Percentiles rank a stretch among this genome's conserved stretches.
Evolutionary conservation across 2,329 filamentous ascomycete species (phyloP).

Genomic region (Karstenula rhodostoma): DNA sequence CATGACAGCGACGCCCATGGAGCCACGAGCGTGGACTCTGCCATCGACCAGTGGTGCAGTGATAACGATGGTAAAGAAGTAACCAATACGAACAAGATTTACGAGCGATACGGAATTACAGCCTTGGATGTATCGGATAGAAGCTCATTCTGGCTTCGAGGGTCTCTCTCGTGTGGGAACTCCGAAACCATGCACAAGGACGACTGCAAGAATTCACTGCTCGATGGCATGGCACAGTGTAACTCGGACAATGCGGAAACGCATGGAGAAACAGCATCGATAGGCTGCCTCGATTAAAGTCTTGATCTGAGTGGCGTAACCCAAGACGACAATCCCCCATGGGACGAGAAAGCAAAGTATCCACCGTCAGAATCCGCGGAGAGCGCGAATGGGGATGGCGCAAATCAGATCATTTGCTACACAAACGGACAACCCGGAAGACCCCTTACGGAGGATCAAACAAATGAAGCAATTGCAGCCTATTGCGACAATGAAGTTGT

Average conservation of each 20-base stretch:
- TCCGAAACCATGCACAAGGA: neutral
- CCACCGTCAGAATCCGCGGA: conserved; percentile 8
- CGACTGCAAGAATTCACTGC: conserved; percentile 11
- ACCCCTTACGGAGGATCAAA: neutral
- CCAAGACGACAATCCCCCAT: conserved; percentile 13
- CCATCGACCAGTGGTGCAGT: conserved; percentile 13
- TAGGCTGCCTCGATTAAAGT: conserved; percentile 12
- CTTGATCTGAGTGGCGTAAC: conserved; percentile 16
- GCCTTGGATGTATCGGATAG: conserved; percentile 9
- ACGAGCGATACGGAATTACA: conserved; percentile 11
- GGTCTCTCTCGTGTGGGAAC: neutral
- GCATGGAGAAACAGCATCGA: conserved; percentile 13
- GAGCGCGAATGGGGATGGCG: neutral
- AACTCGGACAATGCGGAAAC: conserved; percentile 5
- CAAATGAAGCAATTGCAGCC: conserved; percentile 8
- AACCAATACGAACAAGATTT: neutral
- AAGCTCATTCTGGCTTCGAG: conserved; percentile 17
- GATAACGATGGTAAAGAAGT: conserved; percentile 2
- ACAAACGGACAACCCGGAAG: neutral
- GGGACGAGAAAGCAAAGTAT: conserved; percentile 11
- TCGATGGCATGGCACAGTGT: conserved; percentile 15
- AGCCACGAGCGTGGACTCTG: conserved; percentile 11
- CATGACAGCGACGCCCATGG: conserved; percentile 12
- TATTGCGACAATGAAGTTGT: conserved; percentile 9
- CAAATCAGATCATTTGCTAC: neutral